Conservation (phyloP, 371 early-diverging fungal species). For the Nematocida homosporus region DNA sequence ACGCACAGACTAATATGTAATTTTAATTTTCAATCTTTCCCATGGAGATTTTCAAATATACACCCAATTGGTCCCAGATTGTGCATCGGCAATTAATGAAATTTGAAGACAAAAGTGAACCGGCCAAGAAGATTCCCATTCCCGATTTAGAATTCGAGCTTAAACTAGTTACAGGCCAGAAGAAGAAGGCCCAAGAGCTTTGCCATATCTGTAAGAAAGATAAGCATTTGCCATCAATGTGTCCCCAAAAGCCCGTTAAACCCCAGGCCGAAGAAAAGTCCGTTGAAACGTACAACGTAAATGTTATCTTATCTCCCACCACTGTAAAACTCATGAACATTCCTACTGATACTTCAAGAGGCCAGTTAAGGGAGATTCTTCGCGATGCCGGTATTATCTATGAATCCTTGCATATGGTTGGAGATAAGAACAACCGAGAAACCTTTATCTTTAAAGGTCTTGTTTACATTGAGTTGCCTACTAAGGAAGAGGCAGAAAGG, state of each 20-base stretch:
- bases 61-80: constrained; percentile 37
- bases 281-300: constrained; percentile 1
- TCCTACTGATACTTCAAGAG: neutral
- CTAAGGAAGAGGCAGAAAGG: constrained; percentile 33
- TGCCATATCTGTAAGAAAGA: constrained; percentile 35
- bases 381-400: neutral
- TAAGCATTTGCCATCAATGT: constrained; percentile 36
- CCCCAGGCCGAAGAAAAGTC: neutral
- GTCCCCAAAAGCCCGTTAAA: constrained; percentile 21
- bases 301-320: constrained; percentile 28
- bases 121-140: neutral
- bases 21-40: neutral
- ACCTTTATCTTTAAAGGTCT: constrained; percentile 35
- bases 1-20: too few species aligned
- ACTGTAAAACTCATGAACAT: constrained; percentile 36
- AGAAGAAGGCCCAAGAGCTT: neutral
- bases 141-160: constrained; percentile 6
- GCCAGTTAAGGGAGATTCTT: constrained; percentile 25
- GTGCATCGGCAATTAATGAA: constrained; percentile 31
- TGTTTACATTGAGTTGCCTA: constrained; percentile 47
- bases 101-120: neutral
- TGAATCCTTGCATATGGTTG: constrained; percentile 11
- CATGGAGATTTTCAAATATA: constrained; percentile 52
- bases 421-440: constrained; percentile 13
- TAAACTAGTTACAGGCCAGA: constrained; percentile 1